phyloP scores from a whole-genome alignment of 2,329 filamentous ascomycete species.

The Capronia epimyces region DNA sequence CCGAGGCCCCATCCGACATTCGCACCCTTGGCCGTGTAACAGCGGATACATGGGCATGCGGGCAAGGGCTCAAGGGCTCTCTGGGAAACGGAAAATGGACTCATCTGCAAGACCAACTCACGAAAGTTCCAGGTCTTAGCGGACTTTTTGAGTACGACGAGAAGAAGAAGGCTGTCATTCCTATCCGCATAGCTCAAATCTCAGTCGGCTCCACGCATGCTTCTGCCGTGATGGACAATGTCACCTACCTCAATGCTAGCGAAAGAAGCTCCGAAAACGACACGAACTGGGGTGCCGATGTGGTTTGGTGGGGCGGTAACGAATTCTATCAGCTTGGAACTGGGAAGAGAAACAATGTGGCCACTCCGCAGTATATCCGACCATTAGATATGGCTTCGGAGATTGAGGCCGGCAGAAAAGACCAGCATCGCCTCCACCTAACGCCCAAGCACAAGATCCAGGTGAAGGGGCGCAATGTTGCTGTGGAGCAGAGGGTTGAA shows the following conservation, averaged over 20 bases:
- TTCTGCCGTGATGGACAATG: conserved; percentile 76
- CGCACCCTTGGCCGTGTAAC: conserved; percentile 53
- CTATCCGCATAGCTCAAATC: conserved; percentile 70
- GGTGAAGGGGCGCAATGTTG: conserved; percentile 64
- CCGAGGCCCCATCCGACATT: conserved; percentile 39
- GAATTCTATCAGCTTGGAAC: conserved; percentile 91
- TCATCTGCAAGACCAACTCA: conserved; percentile 70
- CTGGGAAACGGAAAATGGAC: conserved; percentile 86
- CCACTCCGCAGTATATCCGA: conserved; percentile 69
- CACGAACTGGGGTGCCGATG: conserved; percentile 82
- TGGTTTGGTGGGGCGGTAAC: conserved; percentile 91
- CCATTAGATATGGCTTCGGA: conserved; percentile 64
- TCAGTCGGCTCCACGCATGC: conserved; percentile 75
- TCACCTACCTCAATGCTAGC: conserved; percentile 58
- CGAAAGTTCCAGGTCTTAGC: conserved; percentile 76
- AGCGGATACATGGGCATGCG: conserved; percentile 80
- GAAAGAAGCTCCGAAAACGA: conserved; percentile 56
- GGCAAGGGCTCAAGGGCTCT: conserved; percentile 75
- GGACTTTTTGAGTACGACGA: conserved; percentile 87
- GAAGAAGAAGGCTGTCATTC: conserved; percentile 57
- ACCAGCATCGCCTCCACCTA: conserved; percentile 72
- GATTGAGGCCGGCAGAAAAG: conserved; percentile 56
- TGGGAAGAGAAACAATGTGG: conserved; percentile 76
- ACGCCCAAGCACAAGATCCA: conserved; percentile 68
- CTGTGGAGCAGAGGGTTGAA: conserved; percentile 78